These are phyloP conservation scores for Alloteropsis semialata DNA, from an alignment of 176 grass and related monocot species.

Conservation along the genomic window DNA sequence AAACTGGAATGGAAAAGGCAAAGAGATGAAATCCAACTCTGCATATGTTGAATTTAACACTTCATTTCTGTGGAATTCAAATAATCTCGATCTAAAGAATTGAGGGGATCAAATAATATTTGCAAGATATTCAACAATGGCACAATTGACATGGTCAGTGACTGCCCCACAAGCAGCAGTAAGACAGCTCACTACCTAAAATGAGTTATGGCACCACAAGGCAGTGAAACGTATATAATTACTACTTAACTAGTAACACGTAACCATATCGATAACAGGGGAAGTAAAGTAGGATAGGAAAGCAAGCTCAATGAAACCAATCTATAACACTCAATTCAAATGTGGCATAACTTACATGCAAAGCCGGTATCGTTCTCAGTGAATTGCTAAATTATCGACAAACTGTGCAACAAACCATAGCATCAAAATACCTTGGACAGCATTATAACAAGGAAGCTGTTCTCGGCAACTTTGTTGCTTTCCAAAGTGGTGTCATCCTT, in stretches of 20 bases:
- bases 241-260: background rate
- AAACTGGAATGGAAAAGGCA: background rate
- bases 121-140: background rate
- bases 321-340: background rate
- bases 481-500: conserved; percentile 96
- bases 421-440: conserved; percentile 71
- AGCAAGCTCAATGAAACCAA: background rate
- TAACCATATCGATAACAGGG: background rate
- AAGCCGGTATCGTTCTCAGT: background rate
- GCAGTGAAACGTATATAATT: background rate
- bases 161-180: background rate
- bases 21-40: background rate
- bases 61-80: background rate
- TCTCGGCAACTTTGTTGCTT: conserved; percentile 78
- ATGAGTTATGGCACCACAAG: background rate
- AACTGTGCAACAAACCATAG: background rate
- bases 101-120: background rate
- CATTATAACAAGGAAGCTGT: conserved; percentile 95
- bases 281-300: background rate
- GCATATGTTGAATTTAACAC: background rate
- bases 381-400: background rate
- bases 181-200: background rate
- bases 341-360: background rate
- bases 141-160: background rate
- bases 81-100: background rate